Conservation (phyloP, 139 green algal species). For the Coelastrella sp. region DNA sequence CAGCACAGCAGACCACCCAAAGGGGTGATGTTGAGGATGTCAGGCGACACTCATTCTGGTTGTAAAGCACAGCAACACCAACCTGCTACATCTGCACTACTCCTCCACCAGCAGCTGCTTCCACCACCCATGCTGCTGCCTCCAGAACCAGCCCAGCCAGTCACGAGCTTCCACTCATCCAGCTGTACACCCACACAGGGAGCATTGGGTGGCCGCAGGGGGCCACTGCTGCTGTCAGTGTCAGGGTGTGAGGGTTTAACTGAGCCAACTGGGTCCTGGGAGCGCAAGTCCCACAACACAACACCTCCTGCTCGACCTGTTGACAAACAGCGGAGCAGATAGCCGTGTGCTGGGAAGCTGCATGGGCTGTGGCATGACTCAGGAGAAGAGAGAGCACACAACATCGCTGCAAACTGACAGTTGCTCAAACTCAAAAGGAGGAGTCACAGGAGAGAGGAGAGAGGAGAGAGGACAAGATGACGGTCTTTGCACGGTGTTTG, state of each 20-base stretch:
- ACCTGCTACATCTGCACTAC: neutral
- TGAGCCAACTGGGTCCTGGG: conserved; percentile 2
- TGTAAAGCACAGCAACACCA: neutral
- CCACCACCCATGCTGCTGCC: conserved; percentile 16
- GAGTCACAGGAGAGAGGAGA: too few species aligned
- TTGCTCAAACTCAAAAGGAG: too few species aligned
- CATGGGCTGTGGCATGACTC: neutral
- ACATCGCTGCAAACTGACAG: too few species aligned
- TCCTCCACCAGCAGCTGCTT: conserved; percentile 22
- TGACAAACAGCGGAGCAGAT: too few species aligned
- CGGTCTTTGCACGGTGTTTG: too few species aligned
- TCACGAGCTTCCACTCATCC: conserved; percentile 68
- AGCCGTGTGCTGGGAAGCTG: neutral
- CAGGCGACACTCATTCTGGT: neutral
- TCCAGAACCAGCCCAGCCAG: conserved; percentile 22
- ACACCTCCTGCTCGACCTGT: conserved; percentile 48
- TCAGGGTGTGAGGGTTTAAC: neutral
- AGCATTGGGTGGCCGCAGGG: neutral
- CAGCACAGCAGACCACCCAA: too few species aligned
- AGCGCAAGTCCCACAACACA: conserved; percentile 52
- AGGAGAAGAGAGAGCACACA: too few species aligned
- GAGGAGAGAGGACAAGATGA: too few species aligned
- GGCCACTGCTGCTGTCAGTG: neutral
- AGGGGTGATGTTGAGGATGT: too few species aligned
- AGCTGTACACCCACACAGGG: conserved; percentile 57